A percentile compares a stretch with the other conserved stretches of the same genome.
These are phyloP conservation scores for Morella rubra DNA, from an alignment of 306 rosid genomes.

Conservation along the genomic window DNA sequence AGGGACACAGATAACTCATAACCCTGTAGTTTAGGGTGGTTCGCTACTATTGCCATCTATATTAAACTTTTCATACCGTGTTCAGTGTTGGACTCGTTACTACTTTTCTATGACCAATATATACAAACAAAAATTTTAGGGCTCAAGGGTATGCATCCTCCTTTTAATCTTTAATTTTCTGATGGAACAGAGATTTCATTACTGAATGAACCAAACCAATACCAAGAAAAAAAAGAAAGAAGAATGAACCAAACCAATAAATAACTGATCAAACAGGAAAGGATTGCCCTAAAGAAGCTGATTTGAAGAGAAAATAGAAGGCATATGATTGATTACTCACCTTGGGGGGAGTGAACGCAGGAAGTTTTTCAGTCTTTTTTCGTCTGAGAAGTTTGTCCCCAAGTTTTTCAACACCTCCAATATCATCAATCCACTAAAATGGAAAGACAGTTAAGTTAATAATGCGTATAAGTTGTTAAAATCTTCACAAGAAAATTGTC, in stretches of 20 bases:
- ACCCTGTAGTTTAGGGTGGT: neutral
- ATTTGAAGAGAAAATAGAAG: neutral
- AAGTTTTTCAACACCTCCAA: slow-evolving; percentile 80
- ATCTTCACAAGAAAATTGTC: slow-evolving; percentile 6
- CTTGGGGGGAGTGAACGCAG: slow-evolving; percentile 84
- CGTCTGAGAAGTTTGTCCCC: slow-evolving; percentile 63
- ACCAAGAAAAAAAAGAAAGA: no score
- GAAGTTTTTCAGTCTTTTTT: slow-evolving; percentile 66
- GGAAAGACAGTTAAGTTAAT: slow-evolving; percentile 24
- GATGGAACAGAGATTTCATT: neutral
- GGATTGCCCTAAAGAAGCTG: slow-evolving; percentile 1
- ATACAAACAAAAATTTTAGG: neutral
- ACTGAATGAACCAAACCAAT: neutral
- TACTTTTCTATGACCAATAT: no score
- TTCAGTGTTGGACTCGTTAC: no score
- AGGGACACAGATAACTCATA: neutral
- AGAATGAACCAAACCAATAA: neutral
- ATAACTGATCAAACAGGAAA: neutral
- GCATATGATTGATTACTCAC: slow-evolving; percentile 31
- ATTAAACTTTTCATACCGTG: neutral
- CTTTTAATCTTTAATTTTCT: neutral
- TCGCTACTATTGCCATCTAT: neutral
- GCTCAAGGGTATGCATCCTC: neutral
- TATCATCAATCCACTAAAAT: slow-evolving; percentile 81
- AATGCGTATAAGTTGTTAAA: slow-evolving; percentile 18